Base-by-base conservation (phyloP, 176 grass and related monocot species). In the Raddia distichophylla region DNA sequence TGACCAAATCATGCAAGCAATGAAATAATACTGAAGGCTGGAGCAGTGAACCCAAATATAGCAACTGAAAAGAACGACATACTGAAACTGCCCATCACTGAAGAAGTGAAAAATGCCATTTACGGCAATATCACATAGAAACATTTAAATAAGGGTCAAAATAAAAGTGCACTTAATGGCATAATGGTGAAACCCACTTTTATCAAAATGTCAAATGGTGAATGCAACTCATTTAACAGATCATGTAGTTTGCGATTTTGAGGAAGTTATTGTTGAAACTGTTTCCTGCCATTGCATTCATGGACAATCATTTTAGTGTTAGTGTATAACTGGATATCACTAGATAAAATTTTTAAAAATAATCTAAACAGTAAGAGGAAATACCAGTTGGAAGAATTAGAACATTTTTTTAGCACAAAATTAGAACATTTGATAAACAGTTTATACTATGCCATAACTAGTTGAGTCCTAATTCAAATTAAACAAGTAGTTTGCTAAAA, bases 1-100 rank as follows among this genome's bases (percentile, higher is more conserved):
- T 6, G 65, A 54, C 82, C 59, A 69, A 89, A 80, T 56, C 66
- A 87, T 61, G 8, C 20, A 87, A 73, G 35, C 40, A 19, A 52
- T 86, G 35, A 73, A 60, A 57, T 71, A 77, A 65, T 70, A 71
- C n/a, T 64, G 12, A 53, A 71, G 46, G 33, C 48, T 77, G 10
- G 47, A 62, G 19, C 22, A 67, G 65, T 48, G 33, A 80, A 15
- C 19, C 18, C 66, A 57, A 62, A 16, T 12, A 89, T 43, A 74
- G 3, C 55, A 87, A 32, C 42, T 70, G 65, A 64, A 64, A 75
- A 71, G 37, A 73, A 73, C 64, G 32, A 33, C 20, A 71, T 45
- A 64, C 57, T 50, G 60, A 68, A 68, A 81, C 13, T 81, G 13
- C 20, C 15, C 10, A 74, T 42, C n/a, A 58, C 45, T n/a, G 51